A percentile compares a stretch with the other conserved stretches of the same genome.
Conservation (phyloP, 2,329 filamentous ascomycete species). For the Epichloe gansuensis region DNA sequence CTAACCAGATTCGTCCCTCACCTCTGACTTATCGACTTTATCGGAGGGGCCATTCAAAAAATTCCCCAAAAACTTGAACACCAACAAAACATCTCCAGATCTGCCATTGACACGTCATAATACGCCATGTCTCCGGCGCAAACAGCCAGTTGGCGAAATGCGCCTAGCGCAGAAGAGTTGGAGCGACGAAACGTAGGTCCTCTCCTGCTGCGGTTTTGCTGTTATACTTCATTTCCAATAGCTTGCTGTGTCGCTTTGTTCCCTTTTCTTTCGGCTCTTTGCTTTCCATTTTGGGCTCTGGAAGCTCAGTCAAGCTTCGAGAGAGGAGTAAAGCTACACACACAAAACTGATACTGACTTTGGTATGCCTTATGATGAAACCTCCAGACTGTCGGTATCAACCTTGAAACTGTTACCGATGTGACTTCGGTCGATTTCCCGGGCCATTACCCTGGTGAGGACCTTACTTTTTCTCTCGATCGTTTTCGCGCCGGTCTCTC, state of each 20-base stretch:
- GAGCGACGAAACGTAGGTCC: conserved; percentile 46
- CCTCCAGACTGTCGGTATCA: conserved; percentile 69
- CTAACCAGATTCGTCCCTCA: conserved; percentile 1
- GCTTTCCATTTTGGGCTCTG: neutral
- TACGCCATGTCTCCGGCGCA: conserved; percentile 21
- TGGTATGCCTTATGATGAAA: neutral
- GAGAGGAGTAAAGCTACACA: neutral
- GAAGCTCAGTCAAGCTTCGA: neutral
- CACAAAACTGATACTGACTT: neutral
- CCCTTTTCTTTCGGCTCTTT: neutral
- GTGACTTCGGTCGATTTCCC: conserved; percentile 86
- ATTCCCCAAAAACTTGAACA: neutral
- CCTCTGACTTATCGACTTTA: neutral
- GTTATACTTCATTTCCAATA: neutral
- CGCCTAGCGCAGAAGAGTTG: conserved; percentile 42
- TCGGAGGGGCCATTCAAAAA: conserved; percentile 5
- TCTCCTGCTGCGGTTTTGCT: neutral
- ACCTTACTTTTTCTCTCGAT: conserved; percentile 66
- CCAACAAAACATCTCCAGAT: neutral
- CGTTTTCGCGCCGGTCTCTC: conserved; percentile 59
- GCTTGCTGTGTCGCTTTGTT: neutral
- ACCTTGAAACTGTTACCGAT: conserved; percentile 81
- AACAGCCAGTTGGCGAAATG: conserved; percentile 22
- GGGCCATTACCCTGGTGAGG: conserved; percentile 79
- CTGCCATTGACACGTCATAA: neutral